Evolutionary conservation across 495 filamentous ascomycete species (phyloP), one percentile per base, ranked within the genome.

Genomic region (Penicillium roqueforti): DNA sequence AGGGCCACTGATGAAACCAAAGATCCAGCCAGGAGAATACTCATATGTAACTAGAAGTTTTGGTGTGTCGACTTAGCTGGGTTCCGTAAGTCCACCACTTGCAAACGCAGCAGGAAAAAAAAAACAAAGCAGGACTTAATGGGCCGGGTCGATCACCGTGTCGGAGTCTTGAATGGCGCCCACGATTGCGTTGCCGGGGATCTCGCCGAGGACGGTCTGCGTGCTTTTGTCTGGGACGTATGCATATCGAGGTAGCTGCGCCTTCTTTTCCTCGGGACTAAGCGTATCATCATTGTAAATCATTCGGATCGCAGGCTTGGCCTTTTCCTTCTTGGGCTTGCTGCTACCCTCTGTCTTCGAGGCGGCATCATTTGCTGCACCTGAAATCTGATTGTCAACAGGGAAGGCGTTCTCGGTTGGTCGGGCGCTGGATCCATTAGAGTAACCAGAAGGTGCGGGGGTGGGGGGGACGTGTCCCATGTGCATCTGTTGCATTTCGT

Each of bases 181-280:
- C 56, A 63, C 62, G 9, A 76, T 63, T 55, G 56, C 55, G 55
- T 73, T 60, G 53, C 62, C 62, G 60, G 68, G 69, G 61, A 69
- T 57, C 57, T 73, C 71, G 58, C 63, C 66, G 38, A 75, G 67
- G 28, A 53, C 65, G 36, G 67, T 73, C 47, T 70, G 63, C 32
- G 47, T 44, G 59, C 61, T 67, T 20, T 54, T 63, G 59, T 76
- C 78, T 67, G 82, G 80, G 72, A 73, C 73, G 67, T 85, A 88
- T 62, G 84, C 83, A 75, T 92, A 95, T 73, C 83, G 84, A 45
- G 87, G 77, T 72, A 95, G 71, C 58, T 72, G 67, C 25, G 88
- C 84, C 88, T 92, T 91, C 71, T 83, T 89, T 76, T 95, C 90
- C 72, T 95, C 90, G 22, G 89, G 89, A 59, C 87, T 91, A 62